Conservation (phyloP, 2,329 filamentous ascomycete species). For the Coniella lustricola region DNA sequence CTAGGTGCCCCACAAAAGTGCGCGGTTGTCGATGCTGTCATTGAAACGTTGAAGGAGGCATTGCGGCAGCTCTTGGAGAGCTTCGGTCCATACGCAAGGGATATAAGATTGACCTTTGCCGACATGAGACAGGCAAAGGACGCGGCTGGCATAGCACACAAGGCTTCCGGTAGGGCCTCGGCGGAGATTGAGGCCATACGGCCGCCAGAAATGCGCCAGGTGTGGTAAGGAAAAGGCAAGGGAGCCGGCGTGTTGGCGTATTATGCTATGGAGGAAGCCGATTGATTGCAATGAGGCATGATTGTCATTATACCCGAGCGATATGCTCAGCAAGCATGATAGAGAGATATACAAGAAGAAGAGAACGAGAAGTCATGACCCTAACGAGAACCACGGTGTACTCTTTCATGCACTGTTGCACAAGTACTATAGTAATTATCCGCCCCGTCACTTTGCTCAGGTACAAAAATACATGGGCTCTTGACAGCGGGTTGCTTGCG, state of each 20-base stretch:
- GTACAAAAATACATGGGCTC: too few relatives aligned
- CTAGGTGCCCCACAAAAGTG: constrained; percentile 47
- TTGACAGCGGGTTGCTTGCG: neutral
- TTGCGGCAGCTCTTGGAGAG: constrained; percentile 58
- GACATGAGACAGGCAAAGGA: constrained; percentile 72
- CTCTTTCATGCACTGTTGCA: too few relatives aligned
- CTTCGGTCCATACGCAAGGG: constrained; percentile 68
- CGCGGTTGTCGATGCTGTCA: constrained; percentile 64
- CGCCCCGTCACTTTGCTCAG: too few relatives aligned
- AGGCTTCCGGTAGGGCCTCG: neutral
- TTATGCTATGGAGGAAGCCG: neutral
- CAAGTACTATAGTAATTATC: too few relatives aligned
- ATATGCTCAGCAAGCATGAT: constrained; percentile 12
- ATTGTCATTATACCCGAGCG: constrained; percentile 15
- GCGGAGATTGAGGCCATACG: constrained; percentile 19
- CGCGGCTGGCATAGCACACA: constrained; percentile 32
- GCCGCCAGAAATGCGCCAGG: constrained; percentile 27
- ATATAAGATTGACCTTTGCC: constrained; percentile 60
- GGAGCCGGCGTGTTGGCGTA: neutral
- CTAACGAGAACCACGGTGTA: too few relatives aligned
- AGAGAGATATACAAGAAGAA: neutral
- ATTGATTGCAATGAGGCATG: neutral
- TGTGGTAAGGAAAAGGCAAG: constrained; percentile 16
- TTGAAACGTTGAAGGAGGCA: constrained; percentile 57
- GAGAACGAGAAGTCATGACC: too few relatives aligned